phyloP scores from a whole-genome alignment of 129 eudicot species.

The Flaveria brownii region DNA sequence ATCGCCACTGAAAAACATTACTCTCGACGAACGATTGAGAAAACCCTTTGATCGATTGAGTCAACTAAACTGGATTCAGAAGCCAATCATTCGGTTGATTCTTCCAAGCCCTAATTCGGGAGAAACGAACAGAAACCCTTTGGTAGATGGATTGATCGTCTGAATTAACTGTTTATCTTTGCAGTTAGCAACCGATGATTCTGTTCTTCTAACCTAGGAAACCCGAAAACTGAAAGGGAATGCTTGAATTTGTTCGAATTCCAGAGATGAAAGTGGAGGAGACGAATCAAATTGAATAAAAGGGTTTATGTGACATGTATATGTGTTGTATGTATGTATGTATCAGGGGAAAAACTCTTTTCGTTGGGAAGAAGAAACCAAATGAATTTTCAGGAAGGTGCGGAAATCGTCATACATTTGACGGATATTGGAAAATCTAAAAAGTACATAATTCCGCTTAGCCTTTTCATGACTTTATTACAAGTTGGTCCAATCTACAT shows the following conservation, averaged over 20 bases:
- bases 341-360: neutral
- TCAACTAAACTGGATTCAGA: slow-evolving; percentile 14
- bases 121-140: neutral
- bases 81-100: neutral
- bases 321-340: neutral
- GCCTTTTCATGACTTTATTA: too few species aligned
- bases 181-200: slow-evolving; percentile 17
- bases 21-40: slow-evolving; percentile 3
- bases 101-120: slow-evolving; percentile 13
- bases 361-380: slow-evolving; percentile 32
- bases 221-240: neutral
- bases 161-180: slow-evolving; percentile 2
- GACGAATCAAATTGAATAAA: neutral
- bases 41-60: slow-evolving; percentile 6
- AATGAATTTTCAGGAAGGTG: neutral
- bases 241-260: neutral
- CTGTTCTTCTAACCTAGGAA: neutral
- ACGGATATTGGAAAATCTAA: neutral
- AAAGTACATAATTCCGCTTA: too few species aligned
- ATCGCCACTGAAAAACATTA: slow-evolving; percentile 92
- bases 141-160: neutral
- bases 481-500: too few species aligned
- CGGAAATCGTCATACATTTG: neutral
- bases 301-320: slow-evolving; percentile 28
- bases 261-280: slow-evolving; percentile 6